A percentile compares a stretch with the other conserved stretches of the same genome.
Conservation (phyloP, 1,139 yeast species). For the Trichomonascaceae sp. region DNA sequence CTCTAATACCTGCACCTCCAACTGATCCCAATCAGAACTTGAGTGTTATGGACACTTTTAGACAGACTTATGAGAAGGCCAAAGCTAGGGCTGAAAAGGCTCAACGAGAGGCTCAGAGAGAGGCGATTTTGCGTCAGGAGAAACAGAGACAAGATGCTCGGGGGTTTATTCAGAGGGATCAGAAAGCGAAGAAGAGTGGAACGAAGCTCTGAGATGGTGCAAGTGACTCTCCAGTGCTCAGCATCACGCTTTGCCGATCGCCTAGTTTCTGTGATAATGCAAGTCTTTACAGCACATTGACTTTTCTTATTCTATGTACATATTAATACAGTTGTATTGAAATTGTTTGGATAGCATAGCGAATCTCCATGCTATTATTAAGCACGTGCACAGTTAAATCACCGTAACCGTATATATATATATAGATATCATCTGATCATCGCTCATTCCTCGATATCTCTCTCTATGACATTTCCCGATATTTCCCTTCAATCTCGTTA, state of each 20-base stretch:
- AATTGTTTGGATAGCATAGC: too few species aligned
- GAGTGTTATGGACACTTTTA: constrained; percentile 37
- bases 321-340: too few species aligned
- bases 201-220: not conserved
- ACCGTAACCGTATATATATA: too few species aligned
- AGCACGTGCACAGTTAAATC: too few species aligned
- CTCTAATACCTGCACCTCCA: constrained; percentile 48
- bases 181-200: constrained; percentile 12
- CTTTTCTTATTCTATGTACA: too few species aligned
- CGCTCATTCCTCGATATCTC: too few species aligned
- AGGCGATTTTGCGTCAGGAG: constrained; percentile 21
- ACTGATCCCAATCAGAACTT: constrained; percentile 35
- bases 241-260: too few species aligned
- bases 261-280: too few species aligned
- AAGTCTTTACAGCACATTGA: too few species aligned
- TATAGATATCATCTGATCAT: too few species aligned
- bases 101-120: constrained; percentile 29
- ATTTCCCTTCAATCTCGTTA: not conserved
- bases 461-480: not conserved
- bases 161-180: constrained; percentile 17
- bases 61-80: constrained; percentile 53
- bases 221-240: too few species aligned
- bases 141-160: constrained; percentile 22
- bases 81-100: constrained; percentile 42
- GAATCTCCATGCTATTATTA: too few species aligned